phyloP scores from a whole-genome alignment of 139 green algal genomes.

The Closterium sp. region DNA sequence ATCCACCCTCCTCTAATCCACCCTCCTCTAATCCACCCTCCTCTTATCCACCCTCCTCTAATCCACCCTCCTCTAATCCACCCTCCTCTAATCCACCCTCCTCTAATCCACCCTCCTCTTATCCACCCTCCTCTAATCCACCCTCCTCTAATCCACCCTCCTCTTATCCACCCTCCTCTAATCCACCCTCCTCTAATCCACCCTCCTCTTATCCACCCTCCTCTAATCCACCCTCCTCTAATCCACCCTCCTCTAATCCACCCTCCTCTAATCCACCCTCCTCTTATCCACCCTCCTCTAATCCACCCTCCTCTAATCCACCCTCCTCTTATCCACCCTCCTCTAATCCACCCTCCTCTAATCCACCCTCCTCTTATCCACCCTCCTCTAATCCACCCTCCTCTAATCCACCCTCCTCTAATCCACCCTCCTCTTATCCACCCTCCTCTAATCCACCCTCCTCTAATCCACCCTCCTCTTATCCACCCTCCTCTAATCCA shows the following conservation, averaged over 20 bases:
- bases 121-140: too few species aligned
- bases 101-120: not conserved
- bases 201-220: not conserved
- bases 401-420: too few species aligned
- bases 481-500: not conserved
- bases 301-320: not conserved
- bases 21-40: too few species aligned
- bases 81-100: not conserved
- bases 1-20: not conserved
- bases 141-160: too few species aligned
- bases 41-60: too few species aligned
- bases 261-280: not conserved
- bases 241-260: not conserved
- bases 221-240: not conserved
- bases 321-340: not conserved
- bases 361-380: too few species aligned
- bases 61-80: too few species aligned
- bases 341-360: too few species aligned
- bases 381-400: too few species aligned
- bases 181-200: too few species aligned
- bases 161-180: too few species aligned
- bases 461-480: not conserved
- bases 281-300: not conserved
- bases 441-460: not conserved
- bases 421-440: not conserved